phyloP scores from a whole-genome alignment of 345 rosid genomes.

The Hibiscus trionum region DNA sequence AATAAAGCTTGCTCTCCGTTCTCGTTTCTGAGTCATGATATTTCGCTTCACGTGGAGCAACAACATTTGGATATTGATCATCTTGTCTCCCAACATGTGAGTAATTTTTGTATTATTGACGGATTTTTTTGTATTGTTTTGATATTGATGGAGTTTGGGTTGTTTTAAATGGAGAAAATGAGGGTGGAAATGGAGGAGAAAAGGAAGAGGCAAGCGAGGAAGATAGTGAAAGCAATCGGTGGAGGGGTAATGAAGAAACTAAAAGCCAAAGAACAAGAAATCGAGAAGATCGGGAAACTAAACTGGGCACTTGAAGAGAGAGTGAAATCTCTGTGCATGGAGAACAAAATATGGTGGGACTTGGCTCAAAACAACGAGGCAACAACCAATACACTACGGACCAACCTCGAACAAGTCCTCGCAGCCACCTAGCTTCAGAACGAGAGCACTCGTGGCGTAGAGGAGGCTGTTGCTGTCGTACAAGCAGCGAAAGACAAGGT shows the following conservation, averaged over 20 bases:
- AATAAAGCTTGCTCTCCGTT: slow-evolving; percentile 23
- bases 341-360: slow-evolving; percentile 83
- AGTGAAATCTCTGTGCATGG: slow-evolving; percentile 48
- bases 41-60: slow-evolving; percentile 59
- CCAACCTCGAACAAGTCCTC: slow-evolving; percentile 55
- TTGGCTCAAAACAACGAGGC: slow-evolving; percentile 76
- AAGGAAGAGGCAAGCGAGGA: slow-evolving; percentile 48
- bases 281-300: slow-evolving; percentile 48
- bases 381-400: slow-evolving; percentile 57
- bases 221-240: slow-evolving; percentile 46
- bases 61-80: slow-evolving; percentile 59
- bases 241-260: slow-evolving; percentile 44
- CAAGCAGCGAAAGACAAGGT: slow-evolving; percentile 5
- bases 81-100: slow-evolving; percentile 65
- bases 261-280: slow-evolving; percentile 61
- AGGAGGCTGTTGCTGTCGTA: slow-evolving; percentile 9
- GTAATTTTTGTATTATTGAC: neutral
- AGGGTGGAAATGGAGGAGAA: slow-evolving; percentile 57
- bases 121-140: neutral
- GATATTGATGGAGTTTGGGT: neutral
- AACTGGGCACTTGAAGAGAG: slow-evolving; percentile 68
- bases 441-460: slow-evolving; percentile 13
- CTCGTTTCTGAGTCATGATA: slow-evolving; percentile 58
- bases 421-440: slow-evolving; percentile 12
- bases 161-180: slow-evolving; percentile 61